Evolutionary conservation across 2,329 filamentous ascomycete genomes (phyloP).

Genomic region (Exophiala xenobiotica): DNA sequence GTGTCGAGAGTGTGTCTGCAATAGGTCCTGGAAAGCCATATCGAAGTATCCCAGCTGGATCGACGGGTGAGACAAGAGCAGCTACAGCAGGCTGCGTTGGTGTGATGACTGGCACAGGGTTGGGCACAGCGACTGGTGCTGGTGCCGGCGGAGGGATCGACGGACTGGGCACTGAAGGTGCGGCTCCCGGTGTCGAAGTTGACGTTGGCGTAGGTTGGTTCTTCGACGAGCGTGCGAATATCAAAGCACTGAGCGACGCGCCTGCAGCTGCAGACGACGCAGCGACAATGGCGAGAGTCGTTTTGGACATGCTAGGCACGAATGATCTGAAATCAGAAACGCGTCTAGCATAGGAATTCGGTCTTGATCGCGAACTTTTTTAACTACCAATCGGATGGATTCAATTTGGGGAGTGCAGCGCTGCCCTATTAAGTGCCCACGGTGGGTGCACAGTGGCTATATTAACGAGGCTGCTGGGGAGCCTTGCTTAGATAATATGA

Average conservation of each 20-base stretch:
- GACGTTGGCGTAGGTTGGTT: constrained; percentile 37
- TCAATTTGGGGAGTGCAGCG: neutral
- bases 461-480: no score
- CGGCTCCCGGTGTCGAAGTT: constrained; percentile 34
- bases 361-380: neutral
- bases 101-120: constrained; percentile 31
- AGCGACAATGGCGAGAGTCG: constrained; percentile 72
- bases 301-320: constrained; percentile 66
- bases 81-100: constrained; percentile 12
- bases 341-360: no score
- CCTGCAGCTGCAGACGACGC: constrained; percentile 74
- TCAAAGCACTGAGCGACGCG: constrained; percentile 68
- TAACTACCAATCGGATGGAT: neutral
- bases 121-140: constrained; percentile 33
- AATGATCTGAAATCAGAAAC: neutral
- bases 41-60: constrained; percentile 74
- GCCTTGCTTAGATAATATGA: neutral
- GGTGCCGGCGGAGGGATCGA: constrained; percentile 38
- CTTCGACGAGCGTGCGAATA: constrained; percentile 58
- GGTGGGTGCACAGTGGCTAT: no score
- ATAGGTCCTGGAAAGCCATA: constrained; percentile 92
- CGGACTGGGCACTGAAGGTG: constrained; percentile 26
- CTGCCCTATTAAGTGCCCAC: no score
- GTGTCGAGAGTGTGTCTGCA: constrained; percentile 73
- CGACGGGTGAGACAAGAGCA: constrained; percentile 54